phyloP scores from a whole-genome alignment of 2,329 filamentous ascomycete genomes.

The Aspergillaceae sp. region DNA sequence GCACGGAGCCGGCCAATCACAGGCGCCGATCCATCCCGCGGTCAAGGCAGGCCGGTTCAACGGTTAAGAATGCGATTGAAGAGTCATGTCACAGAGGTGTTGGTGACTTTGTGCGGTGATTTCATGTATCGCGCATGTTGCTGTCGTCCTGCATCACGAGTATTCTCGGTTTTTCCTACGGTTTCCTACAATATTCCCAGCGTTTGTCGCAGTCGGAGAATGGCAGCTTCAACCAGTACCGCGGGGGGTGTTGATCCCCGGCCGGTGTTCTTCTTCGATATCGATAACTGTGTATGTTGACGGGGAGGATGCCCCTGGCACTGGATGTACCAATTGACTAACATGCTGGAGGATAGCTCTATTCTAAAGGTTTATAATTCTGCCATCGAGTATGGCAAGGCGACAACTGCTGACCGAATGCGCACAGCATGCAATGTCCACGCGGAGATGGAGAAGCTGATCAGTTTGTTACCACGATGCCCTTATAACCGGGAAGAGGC shows the following conservation, averaged over 20 bases:
- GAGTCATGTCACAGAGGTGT: background rate
- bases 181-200: conserved; percentile 1
- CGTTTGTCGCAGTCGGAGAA: conserved; percentile 8
- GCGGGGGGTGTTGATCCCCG: conserved; percentile 29
- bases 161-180: background rate
- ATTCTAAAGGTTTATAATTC: conserved; percentile 62
- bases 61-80: background rate
- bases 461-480: conserved; percentile 37
- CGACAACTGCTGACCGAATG: conserved; percentile 10
- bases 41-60: background rate
- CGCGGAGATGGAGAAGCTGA: conserved; percentile 78
- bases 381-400: background rate
- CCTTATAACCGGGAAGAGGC: background rate
- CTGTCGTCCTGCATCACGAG: background rate
- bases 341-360: conserved; percentile 47
- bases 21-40: background rate
- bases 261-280: conserved; percentile 72
- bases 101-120: background rate
- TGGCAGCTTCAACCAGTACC: conserved; percentile 9
- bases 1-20: background rate
- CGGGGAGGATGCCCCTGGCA: background rate
- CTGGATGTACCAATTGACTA: no score
- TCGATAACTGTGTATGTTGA: conserved; percentile 77
- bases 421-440: conserved; percentile 64
- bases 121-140: background rate